A percentile compares a stretch with the other conserved stretches of the same genome.
Conservation (phyloP, 179 eudicot genomes). For the Actinidia chinensis region DNA sequence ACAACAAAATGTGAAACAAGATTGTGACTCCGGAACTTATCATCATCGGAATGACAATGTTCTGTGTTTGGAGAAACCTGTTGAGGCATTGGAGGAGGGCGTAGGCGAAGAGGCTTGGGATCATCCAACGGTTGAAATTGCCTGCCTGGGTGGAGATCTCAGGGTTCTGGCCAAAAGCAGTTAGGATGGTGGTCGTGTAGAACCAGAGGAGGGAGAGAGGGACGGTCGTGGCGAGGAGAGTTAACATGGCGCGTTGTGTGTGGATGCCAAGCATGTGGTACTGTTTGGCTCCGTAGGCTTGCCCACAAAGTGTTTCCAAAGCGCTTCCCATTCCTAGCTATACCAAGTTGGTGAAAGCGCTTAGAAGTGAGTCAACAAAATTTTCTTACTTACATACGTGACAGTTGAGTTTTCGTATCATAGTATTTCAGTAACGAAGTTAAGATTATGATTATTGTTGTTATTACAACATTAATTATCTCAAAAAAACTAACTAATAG, state of each 20-base stretch:
- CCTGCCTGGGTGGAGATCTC: conserved; percentile 57
- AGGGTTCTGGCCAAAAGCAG: conserved; percentile 48
- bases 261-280: conserved; percentile 62
- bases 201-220: conserved; percentile 53
- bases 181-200: conserved; percentile 38
- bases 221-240: conserved; percentile 35
- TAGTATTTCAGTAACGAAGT: background rate
- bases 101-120: conserved; percentile 61
- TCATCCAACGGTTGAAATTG: conserved; percentile 42
- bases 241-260: conserved; percentile 47
- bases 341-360: background rate
- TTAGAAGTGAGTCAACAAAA: background rate
- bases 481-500: too few relatives aligned
- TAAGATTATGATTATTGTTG: background rate
- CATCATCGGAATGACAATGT: conserved; percentile 55
- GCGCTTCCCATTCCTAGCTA: conserved; percentile 76
- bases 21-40: conserved; percentile 41
- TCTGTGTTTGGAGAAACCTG: conserved; percentile 63
- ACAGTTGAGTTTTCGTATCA: too few relatives aligned
- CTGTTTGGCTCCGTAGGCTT: conserved; percentile 71
- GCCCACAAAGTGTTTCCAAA: conserved; percentile 69
- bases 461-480: background rate
- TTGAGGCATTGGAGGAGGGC: conserved; percentile 49
- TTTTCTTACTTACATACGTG: background rate
- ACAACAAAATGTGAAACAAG: conserved; percentile 41